Evolutionary conservation across 2,329 filamentous ascomycete genomes (phyloP).

Genomic region (Pyricularia pennisetigena): DNA sequence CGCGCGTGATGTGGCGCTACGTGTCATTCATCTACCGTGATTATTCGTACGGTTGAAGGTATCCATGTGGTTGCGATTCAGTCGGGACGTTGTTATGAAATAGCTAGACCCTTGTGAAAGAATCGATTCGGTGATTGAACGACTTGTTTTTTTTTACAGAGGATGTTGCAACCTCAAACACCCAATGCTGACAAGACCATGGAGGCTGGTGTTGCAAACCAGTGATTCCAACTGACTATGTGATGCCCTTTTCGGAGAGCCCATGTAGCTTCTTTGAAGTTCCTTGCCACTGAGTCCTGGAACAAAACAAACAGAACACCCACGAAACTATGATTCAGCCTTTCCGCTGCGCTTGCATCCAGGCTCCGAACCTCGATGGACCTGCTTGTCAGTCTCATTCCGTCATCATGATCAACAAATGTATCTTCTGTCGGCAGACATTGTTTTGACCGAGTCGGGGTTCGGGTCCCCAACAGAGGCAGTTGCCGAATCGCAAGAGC

Average conservation of each 20-base stretch:
- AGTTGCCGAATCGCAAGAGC: neutral
- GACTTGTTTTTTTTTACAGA: neutral
- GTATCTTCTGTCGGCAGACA: neutral
- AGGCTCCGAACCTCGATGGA: neutral
- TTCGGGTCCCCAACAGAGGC: neutral
- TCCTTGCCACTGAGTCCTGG: neutral
- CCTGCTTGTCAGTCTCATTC: neutral
- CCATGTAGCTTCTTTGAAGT: neutral
- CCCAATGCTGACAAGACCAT: neutral
- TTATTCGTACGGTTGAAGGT: too few relatives aligned
- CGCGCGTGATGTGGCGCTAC: too few relatives aligned
- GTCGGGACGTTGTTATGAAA: too few relatives aligned
- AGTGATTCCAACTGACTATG: neutral
- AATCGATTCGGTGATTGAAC: neutral
- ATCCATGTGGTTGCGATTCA: too few relatives aligned
- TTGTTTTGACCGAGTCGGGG: neutral
- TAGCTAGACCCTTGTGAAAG: neutral
- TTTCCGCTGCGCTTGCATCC: neutral
- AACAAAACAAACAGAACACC: neutral
- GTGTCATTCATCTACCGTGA: too few relatives aligned
- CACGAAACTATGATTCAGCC: neutral
- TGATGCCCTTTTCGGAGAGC: neutral
- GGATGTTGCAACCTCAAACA: neutral
- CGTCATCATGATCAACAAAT: too few relatives aligned
- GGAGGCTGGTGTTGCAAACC: neutral